Evolutionary conservation across 345 rosid genomes (phyloP).

Genomic region (Salix exigua): DNA sequence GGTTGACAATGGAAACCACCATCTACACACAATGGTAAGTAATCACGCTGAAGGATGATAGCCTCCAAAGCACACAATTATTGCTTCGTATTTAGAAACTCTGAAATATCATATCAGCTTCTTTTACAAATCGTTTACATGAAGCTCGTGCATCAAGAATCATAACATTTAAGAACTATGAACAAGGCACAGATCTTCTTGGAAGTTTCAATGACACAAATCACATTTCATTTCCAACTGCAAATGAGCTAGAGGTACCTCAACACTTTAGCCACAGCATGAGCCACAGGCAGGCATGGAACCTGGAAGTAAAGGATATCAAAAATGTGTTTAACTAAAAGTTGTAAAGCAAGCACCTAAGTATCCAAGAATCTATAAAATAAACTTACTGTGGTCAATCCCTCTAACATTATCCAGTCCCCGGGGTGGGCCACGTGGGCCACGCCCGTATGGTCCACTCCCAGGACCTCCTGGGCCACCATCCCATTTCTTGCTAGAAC

Average conservation of each 20-base stretch:
- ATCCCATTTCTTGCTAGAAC: conserved; percentile 82
- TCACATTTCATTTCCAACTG: background rate
- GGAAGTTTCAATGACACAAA: background rate
- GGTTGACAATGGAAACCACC: background rate
- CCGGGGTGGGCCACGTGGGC: conserved; percentile 73
- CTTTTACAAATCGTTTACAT: background rate
- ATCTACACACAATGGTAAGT: background rate
- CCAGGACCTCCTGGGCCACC: conserved; percentile 86
- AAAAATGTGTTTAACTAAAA: background rate
- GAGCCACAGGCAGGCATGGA: conserved; percentile 80
- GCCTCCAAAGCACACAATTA: background rate
- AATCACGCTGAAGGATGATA: background rate
- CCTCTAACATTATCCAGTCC: conserved; percentile 78
- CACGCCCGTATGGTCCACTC: conserved; percentile 57
- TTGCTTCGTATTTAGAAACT: background rate
- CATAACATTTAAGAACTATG: background rate
- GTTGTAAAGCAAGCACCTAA: no score
- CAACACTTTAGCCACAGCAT: conserved; percentile 45
- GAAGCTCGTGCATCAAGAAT: background rate
- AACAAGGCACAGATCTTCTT: background rate
- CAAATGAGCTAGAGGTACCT: background rate
- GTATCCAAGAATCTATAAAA: background rate
- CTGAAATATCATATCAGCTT: background rate
- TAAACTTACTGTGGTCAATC: conserved; percentile 57
- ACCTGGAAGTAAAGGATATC: conserved; percentile 31